phyloP scores from a whole-genome alignment of 257 asterid species.

The Ballota nigra region DNA sequence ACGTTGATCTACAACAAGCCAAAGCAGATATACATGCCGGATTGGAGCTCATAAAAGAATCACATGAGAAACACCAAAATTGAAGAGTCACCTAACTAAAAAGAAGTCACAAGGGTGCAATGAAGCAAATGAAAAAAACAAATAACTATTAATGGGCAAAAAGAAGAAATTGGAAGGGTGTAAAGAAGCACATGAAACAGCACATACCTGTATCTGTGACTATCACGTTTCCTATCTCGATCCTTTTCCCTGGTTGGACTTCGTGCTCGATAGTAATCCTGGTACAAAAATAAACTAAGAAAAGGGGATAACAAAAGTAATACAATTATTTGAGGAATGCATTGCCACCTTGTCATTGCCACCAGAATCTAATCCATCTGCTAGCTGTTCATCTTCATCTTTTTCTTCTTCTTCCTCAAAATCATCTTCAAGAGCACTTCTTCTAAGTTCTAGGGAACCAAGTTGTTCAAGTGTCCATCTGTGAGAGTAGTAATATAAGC shows the following conservation, averaged over 20 bases:
- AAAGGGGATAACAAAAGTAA: constrained; percentile 14
- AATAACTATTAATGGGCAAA: constrained; percentile 33
- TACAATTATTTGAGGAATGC: not conserved
- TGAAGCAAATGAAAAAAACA: not conserved
- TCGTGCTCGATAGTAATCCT: constrained; percentile 73
- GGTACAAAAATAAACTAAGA: constrained; percentile 24
- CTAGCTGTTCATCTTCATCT: constrained; percentile 77
- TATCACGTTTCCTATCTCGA: constrained; percentile 78
- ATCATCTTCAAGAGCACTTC: constrained; percentile 99
- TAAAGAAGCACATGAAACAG: not conserved
- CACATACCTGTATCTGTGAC: constrained; percentile 73
- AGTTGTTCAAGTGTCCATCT: constrained; percentile 79
- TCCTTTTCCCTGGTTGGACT: constrained; percentile 89
- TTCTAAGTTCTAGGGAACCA: constrained; percentile 76
- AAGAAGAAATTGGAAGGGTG: not conserved
- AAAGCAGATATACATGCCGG: constrained; percentile 12
- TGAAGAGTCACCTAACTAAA: constrained; percentile 5
- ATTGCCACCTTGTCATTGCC: constrained; percentile 59
- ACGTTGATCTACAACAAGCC: constrained; percentile 6
- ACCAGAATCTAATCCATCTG: constrained; percentile 54
- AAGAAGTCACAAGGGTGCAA: not conserved
- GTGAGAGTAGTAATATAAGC: constrained; percentile 22
- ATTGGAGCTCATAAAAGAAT: not conserved
- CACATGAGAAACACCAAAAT: not conserved
- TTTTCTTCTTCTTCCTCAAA: constrained; percentile 98